Evolutionary conservation across 306 rosid species (phyloP).

Genomic region (Prinsepia uniflora): DNA sequence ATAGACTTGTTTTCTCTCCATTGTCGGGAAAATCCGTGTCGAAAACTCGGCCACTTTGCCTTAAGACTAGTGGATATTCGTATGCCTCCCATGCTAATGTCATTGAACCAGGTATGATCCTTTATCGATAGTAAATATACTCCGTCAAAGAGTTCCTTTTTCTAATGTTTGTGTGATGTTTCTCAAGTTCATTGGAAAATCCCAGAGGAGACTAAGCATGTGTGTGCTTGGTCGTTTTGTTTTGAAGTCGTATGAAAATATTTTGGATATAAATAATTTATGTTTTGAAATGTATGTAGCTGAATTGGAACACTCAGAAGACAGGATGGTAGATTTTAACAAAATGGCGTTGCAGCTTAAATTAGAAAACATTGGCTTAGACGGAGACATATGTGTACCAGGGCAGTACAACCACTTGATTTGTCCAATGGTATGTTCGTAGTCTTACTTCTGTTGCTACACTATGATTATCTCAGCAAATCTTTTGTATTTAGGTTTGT

Average conservation of each 20-base stretch:
- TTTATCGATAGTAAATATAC: not conserved
- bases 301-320: slow-evolving; percentile 37
- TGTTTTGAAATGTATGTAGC: slow-evolving; percentile 22
- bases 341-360: slow-evolving; percentile 37
- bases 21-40: slow-evolving; percentile 37
- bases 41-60: slow-evolving; percentile 35
- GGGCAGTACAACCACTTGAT: slow-evolving; percentile 60
- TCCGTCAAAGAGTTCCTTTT: not conserved
- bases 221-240: not conserved
- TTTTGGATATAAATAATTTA: not conserved
- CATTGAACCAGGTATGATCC: slow-evolving; percentile 38
- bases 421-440: slow-evolving; percentile 59
- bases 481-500: not conserved
- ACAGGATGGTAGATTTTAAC: slow-evolving; percentile 2
- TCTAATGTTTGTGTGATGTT: not conserved
- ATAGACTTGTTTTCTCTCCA: slow-evolving; percentile 32
- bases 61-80: slow-evolving; percentile 56
- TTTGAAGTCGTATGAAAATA: not conserved
- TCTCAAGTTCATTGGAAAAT: not conserved
- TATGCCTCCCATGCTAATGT: slow-evolving; percentile 35
- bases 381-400: slow-evolving; percentile 32
- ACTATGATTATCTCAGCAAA: not conserved
- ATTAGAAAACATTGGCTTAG: slow-evolving; percentile 55
- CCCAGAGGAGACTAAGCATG: not conserved
- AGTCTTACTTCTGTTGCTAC: not conserved